These are phyloP conservation scores for Lepidium sativum DNA, from an alignment of 345 rosid species.

Conservation along the genomic window DNA sequence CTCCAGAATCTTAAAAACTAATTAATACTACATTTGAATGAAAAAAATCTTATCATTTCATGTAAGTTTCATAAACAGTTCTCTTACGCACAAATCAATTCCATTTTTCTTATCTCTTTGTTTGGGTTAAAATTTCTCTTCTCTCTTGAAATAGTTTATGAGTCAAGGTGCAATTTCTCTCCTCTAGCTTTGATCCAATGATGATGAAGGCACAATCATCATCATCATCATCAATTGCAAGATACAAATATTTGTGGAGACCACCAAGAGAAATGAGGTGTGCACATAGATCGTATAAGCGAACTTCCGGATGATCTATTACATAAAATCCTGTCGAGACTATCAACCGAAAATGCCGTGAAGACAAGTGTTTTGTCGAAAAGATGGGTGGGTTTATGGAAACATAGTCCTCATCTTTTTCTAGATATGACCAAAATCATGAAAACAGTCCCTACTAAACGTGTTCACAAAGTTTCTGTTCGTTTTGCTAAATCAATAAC, in stretches of 20 bases:
- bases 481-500: neutral
- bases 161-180: neutral
- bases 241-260: neutral
- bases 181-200: neutral
- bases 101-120: neutral
- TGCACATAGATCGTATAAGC: neutral
- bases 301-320: neutral
- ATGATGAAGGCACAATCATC: neutral
- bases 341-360: neutral
- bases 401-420: neutral
- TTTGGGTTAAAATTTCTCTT: neutral
- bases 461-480: neutral
- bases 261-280: neutral
- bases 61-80: neutral
- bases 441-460: no score
- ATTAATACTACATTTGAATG: no score
- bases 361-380: neutral
- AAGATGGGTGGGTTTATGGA: constrained; percentile 3
- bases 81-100: neutral
- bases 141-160: neutral
- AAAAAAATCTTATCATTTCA: no score
- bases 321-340: neutral
- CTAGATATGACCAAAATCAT: neutral
- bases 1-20: no score
- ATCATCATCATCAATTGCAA: neutral